Evolutionary conservation across 768 basidiomycete genomes (phyloP).

Genomic region (Auriscalpium orientale): DNA sequence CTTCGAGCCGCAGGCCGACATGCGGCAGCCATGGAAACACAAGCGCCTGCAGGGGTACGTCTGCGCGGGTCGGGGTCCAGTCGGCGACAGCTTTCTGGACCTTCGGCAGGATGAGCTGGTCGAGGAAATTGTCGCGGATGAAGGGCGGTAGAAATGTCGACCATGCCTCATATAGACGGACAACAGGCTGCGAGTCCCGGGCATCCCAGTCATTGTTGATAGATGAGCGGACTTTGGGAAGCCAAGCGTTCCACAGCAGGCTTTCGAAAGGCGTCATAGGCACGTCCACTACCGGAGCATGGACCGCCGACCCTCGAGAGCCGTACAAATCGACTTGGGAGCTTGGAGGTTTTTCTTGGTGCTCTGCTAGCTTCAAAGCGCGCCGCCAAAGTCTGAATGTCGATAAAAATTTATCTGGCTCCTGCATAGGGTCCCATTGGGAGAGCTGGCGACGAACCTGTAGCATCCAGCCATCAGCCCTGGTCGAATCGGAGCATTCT

Average conservation of each 20-base stretch:
- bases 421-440: slow-evolving; percentile 77
- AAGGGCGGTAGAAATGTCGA: slow-evolving; percentile 80
- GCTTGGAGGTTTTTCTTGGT: slow-evolving; percentile 32
- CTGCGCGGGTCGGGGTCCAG: slow-evolving; percentile 64
- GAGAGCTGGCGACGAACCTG: slow-evolving; percentile 65
- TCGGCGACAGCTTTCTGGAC: slow-evolving; percentile 75
- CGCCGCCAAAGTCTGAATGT: slow-evolving; percentile 65
- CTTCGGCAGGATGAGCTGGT: slow-evolving; percentile 93
- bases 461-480: not conserved
- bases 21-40: slow-evolving; percentile 96
- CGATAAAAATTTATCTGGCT: slow-evolving; percentile 58
- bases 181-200: slow-evolving; percentile 60
- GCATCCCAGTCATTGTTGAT: slow-evolving; percentile 96
- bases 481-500: not conserved
- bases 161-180: slow-evolving; percentile 86
- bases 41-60: slow-evolving; percentile 61
- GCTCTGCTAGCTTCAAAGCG: slow-evolving; percentile 51
- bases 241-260: slow-evolving; percentile 90
- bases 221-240: slow-evolving; percentile 86
- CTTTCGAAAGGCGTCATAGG: slow-evolving; percentile 95
- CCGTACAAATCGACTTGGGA: slow-evolving; percentile 54
- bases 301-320: slow-evolving; percentile 26
- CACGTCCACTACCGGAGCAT: slow-evolving; percentile 33
- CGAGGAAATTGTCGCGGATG: slow-evolving; percentile 89
- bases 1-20: slow-evolving; percentile 75